Evolutionary conservation across 768 basidiomycete genomes (phyloP).

Genomic region (Phylloporus sp.): DNA sequence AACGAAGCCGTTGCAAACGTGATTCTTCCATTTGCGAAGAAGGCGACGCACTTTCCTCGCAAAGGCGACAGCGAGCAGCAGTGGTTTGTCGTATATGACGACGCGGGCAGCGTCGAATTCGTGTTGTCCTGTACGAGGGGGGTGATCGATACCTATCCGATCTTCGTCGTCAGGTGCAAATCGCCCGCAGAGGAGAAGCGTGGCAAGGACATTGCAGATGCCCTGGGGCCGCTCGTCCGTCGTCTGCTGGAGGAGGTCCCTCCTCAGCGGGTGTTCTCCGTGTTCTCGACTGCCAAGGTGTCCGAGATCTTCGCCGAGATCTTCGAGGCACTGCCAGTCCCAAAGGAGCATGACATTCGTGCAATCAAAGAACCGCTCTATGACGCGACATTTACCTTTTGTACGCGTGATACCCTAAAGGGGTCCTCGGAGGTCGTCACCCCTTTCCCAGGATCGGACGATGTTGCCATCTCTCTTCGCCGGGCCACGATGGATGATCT

Average conservation of each 20-base stretch:
- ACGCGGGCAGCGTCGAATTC: constrained; percentile 26
- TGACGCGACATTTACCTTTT: constrained; percentile 53
- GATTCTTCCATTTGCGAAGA: constrained; percentile 37
- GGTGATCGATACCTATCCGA: constrained; percentile 54
- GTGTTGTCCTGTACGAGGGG: constrained; percentile 57
- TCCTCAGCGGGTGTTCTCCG: constrained; percentile 43
- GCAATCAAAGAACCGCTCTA: constrained; percentile 52
- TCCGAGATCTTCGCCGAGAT: constrained; percentile 41
- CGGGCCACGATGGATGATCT: constrained; percentile 32
- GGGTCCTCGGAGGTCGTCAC: not conserved
- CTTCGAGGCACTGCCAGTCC: constrained; percentile 41
- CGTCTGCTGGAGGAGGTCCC: constrained; percentile 12
- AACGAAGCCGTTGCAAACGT: constrained; percentile 37
- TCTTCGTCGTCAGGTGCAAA: constrained; percentile 34
- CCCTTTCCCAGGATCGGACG: constrained; percentile 1
- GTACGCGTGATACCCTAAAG: constrained; percentile 42
- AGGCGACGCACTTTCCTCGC: constrained; percentile 14
- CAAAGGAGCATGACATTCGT: constrained; percentile 1
- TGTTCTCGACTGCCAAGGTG: constrained; percentile 56
- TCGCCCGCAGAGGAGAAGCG: constrained; percentile 10
- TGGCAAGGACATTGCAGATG: constrained; percentile 1
- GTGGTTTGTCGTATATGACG: constrained; percentile 33
- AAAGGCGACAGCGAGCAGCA: constrained; percentile 3
- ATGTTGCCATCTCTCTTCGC: constrained; percentile 28
- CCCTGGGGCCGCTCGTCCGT: constrained; percentile 8